phyloP scores from a whole-genome alignment of 306 rosid genomes.

The Spatholobus suberectus region DNA sequence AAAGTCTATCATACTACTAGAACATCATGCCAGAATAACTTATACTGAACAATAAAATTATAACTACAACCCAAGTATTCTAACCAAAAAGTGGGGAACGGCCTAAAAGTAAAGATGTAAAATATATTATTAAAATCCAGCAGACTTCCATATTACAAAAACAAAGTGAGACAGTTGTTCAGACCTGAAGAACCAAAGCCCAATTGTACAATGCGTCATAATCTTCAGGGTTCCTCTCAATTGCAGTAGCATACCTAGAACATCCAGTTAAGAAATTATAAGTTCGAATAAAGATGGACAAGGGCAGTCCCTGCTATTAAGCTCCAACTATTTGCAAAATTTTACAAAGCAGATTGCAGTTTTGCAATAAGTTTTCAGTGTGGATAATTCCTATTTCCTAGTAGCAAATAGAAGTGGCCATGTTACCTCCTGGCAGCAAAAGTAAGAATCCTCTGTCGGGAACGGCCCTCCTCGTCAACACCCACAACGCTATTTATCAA shows the following conservation, averaged over 20 bases:
- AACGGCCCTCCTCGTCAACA: constrained; percentile 93
- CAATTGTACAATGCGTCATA: constrained; percentile 97
- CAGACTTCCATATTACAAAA: constrained; percentile 3
- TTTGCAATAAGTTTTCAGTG: neutral
- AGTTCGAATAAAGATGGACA: constrained; percentile 31
- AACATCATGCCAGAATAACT: constrained; percentile 25
- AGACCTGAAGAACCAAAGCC: constrained; percentile 98
- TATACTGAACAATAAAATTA: neutral
- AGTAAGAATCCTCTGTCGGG: constrained; percentile 95
- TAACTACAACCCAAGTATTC: constrained; percentile 24
- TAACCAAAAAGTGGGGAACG: neutral
- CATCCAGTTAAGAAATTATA: constrained; percentile 25
- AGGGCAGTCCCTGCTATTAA: neutral
- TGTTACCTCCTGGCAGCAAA: constrained; percentile 95
- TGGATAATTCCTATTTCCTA: neutral
- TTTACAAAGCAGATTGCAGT: constrained; percentile 17
- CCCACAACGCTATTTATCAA: constrained; percentile 89
- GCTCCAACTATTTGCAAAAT: constrained; percentile 8
- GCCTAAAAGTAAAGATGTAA: neutral
- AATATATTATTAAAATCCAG: neutral
- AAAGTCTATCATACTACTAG: neutral
- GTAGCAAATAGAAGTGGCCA: constrained; percentile 22
- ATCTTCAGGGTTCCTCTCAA: constrained; percentile 94
- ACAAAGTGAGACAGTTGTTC: constrained; percentile 43
- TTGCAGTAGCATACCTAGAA: constrained; percentile 92